phyloP scores from a whole-genome alignment of 306 rosid species.

The Vigna hirtella region DNA sequence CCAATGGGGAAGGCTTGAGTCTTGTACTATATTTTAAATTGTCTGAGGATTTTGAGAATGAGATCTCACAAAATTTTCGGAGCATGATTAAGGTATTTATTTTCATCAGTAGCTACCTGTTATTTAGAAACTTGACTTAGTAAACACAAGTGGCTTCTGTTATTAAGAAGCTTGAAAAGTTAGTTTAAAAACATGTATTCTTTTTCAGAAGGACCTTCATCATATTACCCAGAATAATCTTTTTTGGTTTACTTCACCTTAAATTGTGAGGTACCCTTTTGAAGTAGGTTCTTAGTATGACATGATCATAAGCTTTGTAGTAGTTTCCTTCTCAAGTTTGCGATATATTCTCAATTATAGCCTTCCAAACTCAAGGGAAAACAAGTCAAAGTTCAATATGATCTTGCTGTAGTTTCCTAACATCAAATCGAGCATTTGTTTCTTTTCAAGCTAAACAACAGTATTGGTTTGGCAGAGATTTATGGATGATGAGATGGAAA shows the following conservation, averaged over 20 bases:
- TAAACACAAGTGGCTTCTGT: neutral
- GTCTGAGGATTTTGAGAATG: slow-evolving; percentile 68
- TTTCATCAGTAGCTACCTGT: slow-evolving; percentile 1
- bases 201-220: too few species aligned
- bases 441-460: neutral
- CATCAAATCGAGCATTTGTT: neutral
- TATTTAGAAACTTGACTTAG: neutral
- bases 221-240: neutral
- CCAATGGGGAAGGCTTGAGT: slow-evolving; percentile 90
- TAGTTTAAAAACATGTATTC: neutral
- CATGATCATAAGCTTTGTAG: neutral
- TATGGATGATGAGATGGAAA: slow-evolving; percentile 79
- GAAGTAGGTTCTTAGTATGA: slow-evolving; percentile 7
- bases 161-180: too few species aligned
- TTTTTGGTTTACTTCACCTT: slow-evolving; percentile 9
- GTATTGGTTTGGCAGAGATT: slow-evolving; percentile 61
- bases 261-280: neutral
- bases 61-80: slow-evolving; percentile 64
- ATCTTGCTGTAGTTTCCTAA: neutral
- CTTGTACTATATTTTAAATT: slow-evolving; percentile 84
- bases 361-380: neutral
- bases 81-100: slow-evolving; percentile 67
- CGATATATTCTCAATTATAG: neutral
- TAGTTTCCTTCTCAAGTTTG: slow-evolving; percentile 16
- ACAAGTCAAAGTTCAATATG: neutral